Conservation (phyloP, 2,329 filamentous ascomycete species). For the Sodiomyces alkalinus region DNA sequence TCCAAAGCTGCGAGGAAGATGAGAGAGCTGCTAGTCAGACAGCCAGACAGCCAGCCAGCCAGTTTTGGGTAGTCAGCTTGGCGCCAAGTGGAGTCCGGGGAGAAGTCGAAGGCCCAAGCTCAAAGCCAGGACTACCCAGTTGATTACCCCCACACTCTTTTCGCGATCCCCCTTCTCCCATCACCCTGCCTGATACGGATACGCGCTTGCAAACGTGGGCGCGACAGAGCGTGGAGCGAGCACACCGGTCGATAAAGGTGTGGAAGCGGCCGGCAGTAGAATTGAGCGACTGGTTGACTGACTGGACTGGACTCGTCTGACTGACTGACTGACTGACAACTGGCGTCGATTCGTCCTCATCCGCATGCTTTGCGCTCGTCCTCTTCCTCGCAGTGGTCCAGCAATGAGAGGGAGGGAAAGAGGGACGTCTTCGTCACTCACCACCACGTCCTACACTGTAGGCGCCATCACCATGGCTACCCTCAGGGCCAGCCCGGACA, state of each 20-base stretch:
- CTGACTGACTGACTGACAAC: too few species aligned
- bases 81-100: background rate
- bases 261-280: too few species aligned
- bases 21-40: background rate
- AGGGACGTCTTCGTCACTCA: slow-evolving; percentile 21
- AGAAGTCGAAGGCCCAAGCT: too few species aligned
- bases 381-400: background rate
- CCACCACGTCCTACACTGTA: slow-evolving; percentile 45
- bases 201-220: too few species aligned
- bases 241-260: too few species aligned
- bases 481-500: slow-evolving; percentile 35
- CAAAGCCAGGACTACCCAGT: too few species aligned
- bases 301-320: too few species aligned
- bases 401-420: background rate
- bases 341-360: background rate
- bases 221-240: too few species aligned
- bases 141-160: too few species aligned
- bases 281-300: background rate
- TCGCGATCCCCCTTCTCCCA: too few species aligned
- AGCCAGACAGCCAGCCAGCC: too few species aligned
- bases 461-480: slow-evolving; percentile 41
- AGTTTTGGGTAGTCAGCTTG: background rate
- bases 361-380: background rate
- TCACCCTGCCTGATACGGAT: too few species aligned
- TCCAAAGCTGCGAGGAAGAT: background rate